These are phyloP conservation scores for Russula vinacea DNA, from an alignment of 768 basidiomycete genomes.

Conservation along the genomic window DNA sequence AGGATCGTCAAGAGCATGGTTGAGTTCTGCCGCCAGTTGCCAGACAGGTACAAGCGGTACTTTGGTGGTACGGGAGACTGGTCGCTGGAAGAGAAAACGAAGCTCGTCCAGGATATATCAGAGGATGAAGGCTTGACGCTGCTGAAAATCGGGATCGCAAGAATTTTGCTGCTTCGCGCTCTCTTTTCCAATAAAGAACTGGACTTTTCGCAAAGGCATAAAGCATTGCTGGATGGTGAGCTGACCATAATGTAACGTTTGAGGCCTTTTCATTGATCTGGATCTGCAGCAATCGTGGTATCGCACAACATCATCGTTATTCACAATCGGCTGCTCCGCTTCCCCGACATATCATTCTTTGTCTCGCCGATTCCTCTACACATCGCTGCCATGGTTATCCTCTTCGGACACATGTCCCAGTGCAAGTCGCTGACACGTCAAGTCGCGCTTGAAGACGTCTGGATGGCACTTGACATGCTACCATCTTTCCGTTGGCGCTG, in stretches of 20 bases:
- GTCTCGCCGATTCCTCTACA: constrained; percentile 86
- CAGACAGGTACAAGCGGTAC: constrained; percentile 68
- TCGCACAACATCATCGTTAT: constrained; percentile 86
- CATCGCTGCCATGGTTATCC: constrained; percentile 87
- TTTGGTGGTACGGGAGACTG: constrained; percentile 79
- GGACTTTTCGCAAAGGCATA: constrained; percentile 58
- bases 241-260: neutral
- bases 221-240: constrained; percentile 76
- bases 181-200: constrained; percentile 76
- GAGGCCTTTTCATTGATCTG: constrained; percentile 6
- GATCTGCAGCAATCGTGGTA: constrained; percentile 64
- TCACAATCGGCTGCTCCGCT: constrained; percentile 78
- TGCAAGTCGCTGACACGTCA: constrained; percentile 62
- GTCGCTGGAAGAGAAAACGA: constrained; percentile 59
- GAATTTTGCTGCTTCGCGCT: constrained; percentile 73
- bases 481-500: constrained; percentile 90
- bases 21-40: constrained; percentile 64
- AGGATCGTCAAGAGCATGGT: constrained; percentile 76
- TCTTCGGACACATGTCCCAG: constrained; percentile 81
- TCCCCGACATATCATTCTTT: constrained; percentile 85
- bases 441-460: constrained; percentile 75
- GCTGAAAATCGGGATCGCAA: constrained; percentile 77
- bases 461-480: constrained; percentile 84
- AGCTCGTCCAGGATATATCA: constrained; percentile 68
- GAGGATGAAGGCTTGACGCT: constrained; percentile 81